These are phyloP conservation scores for Colletotrichum tanaceti DNA, from an alignment of 2,329 filamentous ascomycete species.

Conservation along the genomic window DNA sequence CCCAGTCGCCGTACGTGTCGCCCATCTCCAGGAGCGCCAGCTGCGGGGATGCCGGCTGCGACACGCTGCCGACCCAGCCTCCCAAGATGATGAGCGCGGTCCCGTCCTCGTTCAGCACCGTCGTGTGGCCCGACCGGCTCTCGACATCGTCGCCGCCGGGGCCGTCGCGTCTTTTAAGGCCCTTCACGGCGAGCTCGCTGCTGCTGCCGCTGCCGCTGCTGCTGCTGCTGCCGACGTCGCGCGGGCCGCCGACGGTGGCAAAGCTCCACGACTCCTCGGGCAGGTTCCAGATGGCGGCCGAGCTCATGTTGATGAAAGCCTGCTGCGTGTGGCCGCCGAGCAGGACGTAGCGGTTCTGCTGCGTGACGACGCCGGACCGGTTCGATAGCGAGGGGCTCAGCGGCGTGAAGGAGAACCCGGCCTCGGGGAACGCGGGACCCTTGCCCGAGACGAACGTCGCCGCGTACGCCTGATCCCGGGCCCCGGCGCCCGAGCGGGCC, in stretches of 20 bases:
- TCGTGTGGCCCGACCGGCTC: constrained; percentile 88
- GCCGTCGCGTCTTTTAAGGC: constrained; percentile 44
- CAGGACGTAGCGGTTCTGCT: constrained; percentile 82
- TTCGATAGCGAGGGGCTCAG: constrained; percentile 78
- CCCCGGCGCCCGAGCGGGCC: constrained; percentile 54
- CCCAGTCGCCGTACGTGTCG: constrained; percentile 79
- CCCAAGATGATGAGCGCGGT: constrained; percentile 82
- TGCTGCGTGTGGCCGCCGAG: constrained; percentile 85
- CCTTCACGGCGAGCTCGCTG: constrained; percentile 68
- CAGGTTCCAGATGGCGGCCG: constrained; percentile 85
- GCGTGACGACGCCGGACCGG: constrained; percentile 71
- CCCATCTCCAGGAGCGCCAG: constrained; percentile 81
- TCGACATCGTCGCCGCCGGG: constrained; percentile 65
- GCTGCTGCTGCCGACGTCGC: too few relatives aligned
- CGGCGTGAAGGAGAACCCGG: constrained; percentile 85
- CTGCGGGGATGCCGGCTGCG: constrained; percentile 82
- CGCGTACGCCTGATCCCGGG: constrained; percentile 49
- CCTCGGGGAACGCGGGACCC: constrained; percentile 71
- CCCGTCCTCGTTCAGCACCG: constrained; percentile 83
- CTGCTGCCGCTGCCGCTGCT: too few relatives aligned
- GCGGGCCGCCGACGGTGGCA: constrained; percentile 64
- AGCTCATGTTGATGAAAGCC: constrained; percentile 95
- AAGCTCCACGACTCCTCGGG: constrained; percentile 91
- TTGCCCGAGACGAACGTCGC: constrained; percentile 53
- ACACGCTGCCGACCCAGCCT: constrained; percentile 90